Evolutionary conservation across 2,329 filamentous ascomycete species (phyloP), one percentile per base, ranked within the genome.

Genomic region (Madurella mycetomatis): DNA sequence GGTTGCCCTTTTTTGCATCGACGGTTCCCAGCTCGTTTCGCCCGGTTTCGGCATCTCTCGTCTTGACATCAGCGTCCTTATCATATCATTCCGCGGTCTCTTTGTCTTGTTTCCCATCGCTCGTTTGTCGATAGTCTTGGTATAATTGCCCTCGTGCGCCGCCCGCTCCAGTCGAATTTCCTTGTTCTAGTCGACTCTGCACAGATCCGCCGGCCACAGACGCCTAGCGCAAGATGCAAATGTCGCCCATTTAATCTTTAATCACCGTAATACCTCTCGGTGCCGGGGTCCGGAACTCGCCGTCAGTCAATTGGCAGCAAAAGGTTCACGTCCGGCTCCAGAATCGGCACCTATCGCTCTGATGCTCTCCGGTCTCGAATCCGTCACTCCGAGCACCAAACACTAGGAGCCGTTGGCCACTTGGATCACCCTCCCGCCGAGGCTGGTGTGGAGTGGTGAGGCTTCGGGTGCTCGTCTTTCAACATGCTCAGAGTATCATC

Each of bases 401-500:
- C 48, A 37, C 39, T 30, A n/a, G 39, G 44, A 41, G 18, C 46
- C 46, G 45, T 53, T 58, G 59, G 49, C 53, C 41, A 51, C 45
- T 5, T 30, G n/a, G 12, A 41, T 48, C 51, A 54, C 43, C 47
- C 53, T 51, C 50, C 54, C 56, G 37, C 52, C 46, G 48, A 56
- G 51, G 31, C 49, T 51, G 56, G 60, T 56, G 62, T 53, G 60
- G 60, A 61, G 56, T 51, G 59, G 60, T 59, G 55, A 59, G 55
- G 55, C 43, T 55, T 57, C 39, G 47, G 55, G 43, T 53, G 57
- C 34, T 25, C 52, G 18, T 49, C 44, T n/a, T 51, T 57, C 65
- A 70, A 52, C 57, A 80, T 80, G 77, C 71, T 70, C 59, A 63
- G 70, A 47, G 60, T 64, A 51, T 34, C 56, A 47, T 57, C 66